Evolutionary conservation across 2,329 filamentous ascomycete genomes (phyloP), one percentile per base, ranked within the genome.

Genomic region (Trichophaea hybrida): DNA sequence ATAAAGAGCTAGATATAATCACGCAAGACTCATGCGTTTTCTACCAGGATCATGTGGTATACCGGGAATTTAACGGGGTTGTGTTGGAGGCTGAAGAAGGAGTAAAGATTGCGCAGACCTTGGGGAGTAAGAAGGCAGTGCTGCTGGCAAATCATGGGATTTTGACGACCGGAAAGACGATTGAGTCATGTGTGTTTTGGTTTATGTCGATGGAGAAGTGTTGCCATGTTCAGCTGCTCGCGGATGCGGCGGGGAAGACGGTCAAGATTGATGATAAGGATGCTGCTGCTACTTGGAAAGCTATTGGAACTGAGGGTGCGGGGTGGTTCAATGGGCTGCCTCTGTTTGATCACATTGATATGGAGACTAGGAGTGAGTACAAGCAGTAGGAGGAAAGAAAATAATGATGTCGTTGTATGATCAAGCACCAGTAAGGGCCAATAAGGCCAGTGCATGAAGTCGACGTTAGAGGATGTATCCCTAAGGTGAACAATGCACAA

Each of bases 311-410:
- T 0, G 75, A 78, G 13, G 68, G 70, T 37, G 82, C 80, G 0
- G 85, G 85, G 0, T 88, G 79, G 76, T 89, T 88, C 69, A 81
- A 77, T 66, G 85, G 82, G 5, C 83, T 82, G 73, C 84, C 85
- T 13, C 66, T 83, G 64, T 88, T 88, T 72, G 84, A 87, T 73
- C 72, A 86, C 44, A 79, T 85, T 63, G 78, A 83, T 1, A 59
- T 57, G 35, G 62, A 63, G 49, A 64, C 63, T 35, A 46, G 55
- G 8, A 60, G 55, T 4, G 58, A 64, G 24, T 61, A 65, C 34
- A 62, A 65, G 48, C 51, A 58, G 13, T 64, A 15, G 31, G 48
- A 32, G n/a, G 40, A 46, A 17, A 46, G 12, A 6, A 17, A 46
- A 46, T 46, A 46, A 46, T 6, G 40, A 46, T 46, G 24, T 24